These are phyloP conservation scores for Penicillium mononematosum DNA, from an alignment of 495 filamentous ascomycete species.

Conservation along the genomic window DNA sequence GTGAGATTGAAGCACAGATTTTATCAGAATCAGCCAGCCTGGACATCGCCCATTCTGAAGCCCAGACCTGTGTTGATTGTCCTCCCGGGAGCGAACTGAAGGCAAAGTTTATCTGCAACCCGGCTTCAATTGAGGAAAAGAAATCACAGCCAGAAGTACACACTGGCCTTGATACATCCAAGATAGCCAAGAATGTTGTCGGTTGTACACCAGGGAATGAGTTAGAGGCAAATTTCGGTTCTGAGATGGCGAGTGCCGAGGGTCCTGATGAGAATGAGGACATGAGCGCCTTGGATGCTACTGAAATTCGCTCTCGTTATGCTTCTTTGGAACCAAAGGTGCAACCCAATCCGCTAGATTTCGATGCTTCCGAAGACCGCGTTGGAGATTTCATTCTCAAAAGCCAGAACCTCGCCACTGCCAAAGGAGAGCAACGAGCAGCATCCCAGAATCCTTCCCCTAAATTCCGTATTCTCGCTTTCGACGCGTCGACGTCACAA, in stretches of 20 bases:
- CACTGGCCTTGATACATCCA: background rate
- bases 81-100: slow-evolving; percentile 17
- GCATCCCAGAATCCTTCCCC: slow-evolving; percentile 29
- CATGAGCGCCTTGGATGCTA: slow-evolving; percentile 45
- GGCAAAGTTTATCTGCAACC: slow-evolving; percentile 13
- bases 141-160: background rate
- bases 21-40: background rate
- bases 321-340: slow-evolving; percentile 22
- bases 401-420: background rate
- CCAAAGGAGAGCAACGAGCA: background rate
- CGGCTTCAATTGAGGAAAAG: slow-evolving; percentile 4
- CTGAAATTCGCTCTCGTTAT: slow-evolving; percentile 50
- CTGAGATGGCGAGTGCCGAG: slow-evolving; percentile 9
- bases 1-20: slow-evolving; percentile 1
- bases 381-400: slow-evolving; percentile 19
- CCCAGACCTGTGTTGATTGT: slow-evolving; percentile 11
- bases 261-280: slow-evolving; percentile 31
- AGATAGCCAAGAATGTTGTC: slow-evolving; percentile 5
- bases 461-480: slow-evolving; percentile 70
- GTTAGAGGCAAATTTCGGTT: slow-evolving; percentile 14
- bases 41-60: background rate
- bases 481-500: slow-evolving; percentile 61
- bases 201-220: slow-evolving; percentile 15
- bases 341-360: slow-evolving; percentile 36
- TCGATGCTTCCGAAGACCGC: slow-evolving; percentile 21